These are phyloP conservation scores for Albugo laibachii DNA, from an alignment of 352 stramenopile species.

Conservation along the genomic window DNA sequence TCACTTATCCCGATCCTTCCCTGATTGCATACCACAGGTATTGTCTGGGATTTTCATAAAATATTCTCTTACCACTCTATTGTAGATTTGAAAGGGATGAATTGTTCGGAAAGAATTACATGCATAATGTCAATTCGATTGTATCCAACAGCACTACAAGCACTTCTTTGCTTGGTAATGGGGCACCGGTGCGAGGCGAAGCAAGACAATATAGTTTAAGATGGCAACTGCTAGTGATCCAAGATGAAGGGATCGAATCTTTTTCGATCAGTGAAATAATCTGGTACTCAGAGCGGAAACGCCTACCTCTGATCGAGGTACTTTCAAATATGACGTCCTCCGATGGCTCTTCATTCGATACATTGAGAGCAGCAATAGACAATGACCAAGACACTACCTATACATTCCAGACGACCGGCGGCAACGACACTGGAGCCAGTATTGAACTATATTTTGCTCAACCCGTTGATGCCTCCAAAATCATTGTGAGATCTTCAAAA, in stretches of 20 bases:
- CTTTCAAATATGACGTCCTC: conserved; percentile 9
- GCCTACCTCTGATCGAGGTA: conserved; percentile 3
- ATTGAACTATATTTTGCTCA: conserved; percentile 13
- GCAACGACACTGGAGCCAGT: conserved; percentile 9
- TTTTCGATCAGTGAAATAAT: conserved; percentile 9
- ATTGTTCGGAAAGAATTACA: conserved; percentile 3
- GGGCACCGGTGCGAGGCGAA: neutral
- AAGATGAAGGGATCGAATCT: conserved; percentile 6
- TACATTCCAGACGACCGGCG: conserved; percentile 2
- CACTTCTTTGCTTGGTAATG: neutral
- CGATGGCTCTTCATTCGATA: conserved; percentile 8
- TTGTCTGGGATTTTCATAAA: too few species aligned
- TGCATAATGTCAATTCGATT: neutral
- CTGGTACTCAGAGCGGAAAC: conserved; percentile 9
- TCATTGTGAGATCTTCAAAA: conserved; percentile 8
- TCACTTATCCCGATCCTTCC: too few species aligned
- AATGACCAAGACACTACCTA: conserved; percentile 7
- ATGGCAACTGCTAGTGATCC: conserved; percentile 9
- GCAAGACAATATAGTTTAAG: neutral
- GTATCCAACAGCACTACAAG: too few species aligned
- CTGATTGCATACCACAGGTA: too few species aligned
- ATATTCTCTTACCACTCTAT: too few species aligned
- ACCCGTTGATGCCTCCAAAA: conserved; percentile 12
- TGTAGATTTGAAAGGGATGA: neutral
- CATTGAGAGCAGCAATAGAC: conserved; percentile 6